These are phyloP conservation scores for Globisporangium polare DNA, from an alignment of 352 stramenopile species.

Conservation along the genomic window DNA sequence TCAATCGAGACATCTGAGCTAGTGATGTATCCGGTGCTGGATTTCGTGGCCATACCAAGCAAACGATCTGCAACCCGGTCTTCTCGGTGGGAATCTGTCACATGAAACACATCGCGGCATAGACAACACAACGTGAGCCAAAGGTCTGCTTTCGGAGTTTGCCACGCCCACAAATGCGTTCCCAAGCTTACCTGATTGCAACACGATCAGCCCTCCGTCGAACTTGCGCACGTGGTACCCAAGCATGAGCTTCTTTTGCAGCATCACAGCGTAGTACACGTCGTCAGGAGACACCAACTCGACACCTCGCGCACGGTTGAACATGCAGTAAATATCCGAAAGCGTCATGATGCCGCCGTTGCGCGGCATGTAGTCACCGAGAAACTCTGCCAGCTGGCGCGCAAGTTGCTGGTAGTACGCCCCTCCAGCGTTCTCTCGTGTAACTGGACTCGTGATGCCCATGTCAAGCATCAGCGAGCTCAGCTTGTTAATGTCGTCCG, in stretches of 20 bases:
- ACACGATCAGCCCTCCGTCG: slow-evolving; percentile 89
- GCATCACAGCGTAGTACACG: slow-evolving; percentile 87
- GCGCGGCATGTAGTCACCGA: slow-evolving; percentile 73
- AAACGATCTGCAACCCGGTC: slow-evolving; percentile 71
- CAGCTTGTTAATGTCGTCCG: slow-evolving; percentile 75
- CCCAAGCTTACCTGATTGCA: slow-evolving; percentile 73
- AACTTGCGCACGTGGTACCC: slow-evolving; percentile 94
- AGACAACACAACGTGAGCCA: not conserved
- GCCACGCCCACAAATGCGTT: slow-evolving; percentile 14
- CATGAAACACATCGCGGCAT: not conserved
- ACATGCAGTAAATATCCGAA: slow-evolving; percentile 98
- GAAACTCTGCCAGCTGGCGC: slow-evolving; percentile 87
- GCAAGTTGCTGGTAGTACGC: slow-evolving; percentile 91
- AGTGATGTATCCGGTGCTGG: slow-evolving; percentile 79
- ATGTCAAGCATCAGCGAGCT: slow-evolving; percentile 90
- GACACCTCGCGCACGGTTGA: slow-evolving; percentile 96
- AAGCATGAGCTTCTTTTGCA: slow-evolving; percentile 85
- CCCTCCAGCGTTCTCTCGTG: slow-evolving; percentile 83
- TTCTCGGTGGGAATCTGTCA: slow-evolving; percentile 79
- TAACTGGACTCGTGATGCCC: slow-evolving; percentile 92
- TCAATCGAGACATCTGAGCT: slow-evolving; percentile 88
- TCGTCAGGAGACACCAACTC: slow-evolving; percentile 98
- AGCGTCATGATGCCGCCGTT: slow-evolving; percentile 97
- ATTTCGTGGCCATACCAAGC: slow-evolving; percentile 71
- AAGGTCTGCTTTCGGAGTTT: too few relatives aligned